Base-by-base conservation (phyloP, 345 rosid species). In the Eucalyptus sp. region DNA sequence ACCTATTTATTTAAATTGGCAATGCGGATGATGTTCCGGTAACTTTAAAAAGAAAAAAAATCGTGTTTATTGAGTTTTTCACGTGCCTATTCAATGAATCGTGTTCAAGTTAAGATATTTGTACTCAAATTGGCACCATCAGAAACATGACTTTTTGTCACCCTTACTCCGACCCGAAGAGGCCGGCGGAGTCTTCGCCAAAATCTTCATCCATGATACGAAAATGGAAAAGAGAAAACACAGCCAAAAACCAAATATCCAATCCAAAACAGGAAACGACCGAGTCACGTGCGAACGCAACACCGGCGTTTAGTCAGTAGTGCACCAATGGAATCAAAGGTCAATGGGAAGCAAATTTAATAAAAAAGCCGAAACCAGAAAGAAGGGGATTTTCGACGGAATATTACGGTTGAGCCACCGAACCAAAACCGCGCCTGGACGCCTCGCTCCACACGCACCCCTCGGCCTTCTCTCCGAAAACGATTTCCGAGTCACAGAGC, bases 21-120 rank as follows among this genome's bases (percentile, higher is more conserved):
- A 15, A 66, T 66, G 41, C 11, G 3, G 6, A 66, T 1, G 17
- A 15, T 66, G 18, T 7, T 66, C 1, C 0, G 1, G 5, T 4
- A 66, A 66, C 22, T 66, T 31, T 60, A 60, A 2, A 3, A 10
- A 3, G 20, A 54, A 64, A n/a, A n/a, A 66, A 15, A 7, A 2
- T 66, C 43, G 2, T 8, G 22, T 56, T 56, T 56, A 16, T 62
- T 27, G 68, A 62, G 17, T 27, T 27, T 27, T 27, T 29, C 33
- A 62, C 68, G 29, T 31, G 37, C 18, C 20, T 31, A 31, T 66
- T 66, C 18, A 16, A 31, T 31, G 43, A 31, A 66, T 16, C 79
- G 18, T 66, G 41, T 31, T 66, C 22, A 16, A 66, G 37, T 66
- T 15, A 66, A 66, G 22, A 33, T 16, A 31, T 66, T 31, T 31